phyloP scores from a whole-genome alignment of 441 rosid genomes.

The Erysimum cheiri region DNA sequence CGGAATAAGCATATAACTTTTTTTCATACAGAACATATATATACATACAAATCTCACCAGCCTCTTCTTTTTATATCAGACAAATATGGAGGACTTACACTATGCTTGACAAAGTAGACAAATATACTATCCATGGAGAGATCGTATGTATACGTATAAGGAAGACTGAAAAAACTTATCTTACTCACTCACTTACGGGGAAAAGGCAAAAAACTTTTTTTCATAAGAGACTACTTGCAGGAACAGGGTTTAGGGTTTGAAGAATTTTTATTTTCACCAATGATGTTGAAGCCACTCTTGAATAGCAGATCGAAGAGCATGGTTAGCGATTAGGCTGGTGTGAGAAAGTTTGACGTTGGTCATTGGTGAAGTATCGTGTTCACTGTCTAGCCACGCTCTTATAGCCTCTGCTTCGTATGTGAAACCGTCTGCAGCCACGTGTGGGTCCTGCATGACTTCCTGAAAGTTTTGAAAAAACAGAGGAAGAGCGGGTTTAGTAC shows the following conservation, averaged over 20 bases:
- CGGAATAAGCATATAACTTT: conserved; percentile 25
- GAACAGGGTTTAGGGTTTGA: conserved; percentile 10
- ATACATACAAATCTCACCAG: conserved; percentile 40
- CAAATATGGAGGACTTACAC: conserved; percentile 37
- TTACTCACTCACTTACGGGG: conserved; percentile 22
- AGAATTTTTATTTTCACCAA: conserved; percentile 17
- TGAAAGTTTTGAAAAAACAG: conserved; percentile 43
- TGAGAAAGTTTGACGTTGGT: conserved; percentile 66
- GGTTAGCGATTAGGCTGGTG: conserved; percentile 77
- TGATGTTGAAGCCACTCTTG: conserved; percentile 75
- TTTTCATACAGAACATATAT: conserved; percentile 30
- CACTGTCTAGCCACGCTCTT: conserved; percentile 93
- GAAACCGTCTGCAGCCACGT: conserved; percentile 89
- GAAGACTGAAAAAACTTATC: conserved; percentile 23
- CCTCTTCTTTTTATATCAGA: conserved; percentile 32
- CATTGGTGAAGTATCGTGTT: conserved; percentile 88
- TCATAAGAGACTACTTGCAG: conserved; percentile 22
- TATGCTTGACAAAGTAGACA: conserved; percentile 20
- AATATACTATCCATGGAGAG: conserved; percentile 34
- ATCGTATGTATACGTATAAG: conserved; percentile 31
- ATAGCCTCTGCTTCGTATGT: conserved; percentile 95
- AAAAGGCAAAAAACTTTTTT: conserved; percentile 17
- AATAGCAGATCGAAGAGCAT: conserved; percentile 85
- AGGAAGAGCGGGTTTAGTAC: conserved; percentile 16
- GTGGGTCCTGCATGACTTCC: conserved; percentile 98